Evolutionary conservation across 2,329 filamentous ascomycete species (phyloP).

Genomic region (Didymosphaeria variabile): DNA sequence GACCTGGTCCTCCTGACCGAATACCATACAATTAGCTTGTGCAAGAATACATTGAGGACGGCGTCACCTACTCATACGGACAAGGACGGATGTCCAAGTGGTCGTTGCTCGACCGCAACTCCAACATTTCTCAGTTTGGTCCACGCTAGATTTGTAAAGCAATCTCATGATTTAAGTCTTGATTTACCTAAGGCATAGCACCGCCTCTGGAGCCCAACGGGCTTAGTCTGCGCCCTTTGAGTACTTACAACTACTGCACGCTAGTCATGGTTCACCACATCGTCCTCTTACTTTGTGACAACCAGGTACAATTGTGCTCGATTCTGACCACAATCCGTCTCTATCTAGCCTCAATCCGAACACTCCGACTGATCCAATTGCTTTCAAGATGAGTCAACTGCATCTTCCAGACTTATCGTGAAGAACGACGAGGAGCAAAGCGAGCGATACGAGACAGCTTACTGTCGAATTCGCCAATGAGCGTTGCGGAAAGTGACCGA

Average conservation of each 20-base stretch:
- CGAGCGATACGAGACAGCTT: conserved; percentile 11
- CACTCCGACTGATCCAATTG: background rate
- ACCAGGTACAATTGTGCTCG: background rate
- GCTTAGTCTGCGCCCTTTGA: background rate
- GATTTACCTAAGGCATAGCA: no score
- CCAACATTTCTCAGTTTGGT: background rate
- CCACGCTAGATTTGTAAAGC: background rate
- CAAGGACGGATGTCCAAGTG: background rate
- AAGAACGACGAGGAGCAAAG: background rate
- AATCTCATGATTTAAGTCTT: no score
- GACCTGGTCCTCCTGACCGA: no score
- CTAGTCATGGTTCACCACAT: background rate
- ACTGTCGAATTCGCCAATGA: no score
- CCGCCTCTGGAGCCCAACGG: no score
- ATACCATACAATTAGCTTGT: no score
- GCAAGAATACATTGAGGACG: no score
- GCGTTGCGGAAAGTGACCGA: background rate
- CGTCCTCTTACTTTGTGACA: background rate
- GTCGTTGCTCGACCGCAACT: background rate
- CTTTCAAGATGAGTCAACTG: background rate
- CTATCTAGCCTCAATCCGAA: background rate
- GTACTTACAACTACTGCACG: background rate
- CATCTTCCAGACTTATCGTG: background rate
- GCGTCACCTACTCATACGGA: no score
- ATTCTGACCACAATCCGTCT: no score